These are phyloP conservation scores for Kodamaea derodonti DNA, from an alignment of 1,139 yeast genomes.

Conservation along the genomic window DNA sequence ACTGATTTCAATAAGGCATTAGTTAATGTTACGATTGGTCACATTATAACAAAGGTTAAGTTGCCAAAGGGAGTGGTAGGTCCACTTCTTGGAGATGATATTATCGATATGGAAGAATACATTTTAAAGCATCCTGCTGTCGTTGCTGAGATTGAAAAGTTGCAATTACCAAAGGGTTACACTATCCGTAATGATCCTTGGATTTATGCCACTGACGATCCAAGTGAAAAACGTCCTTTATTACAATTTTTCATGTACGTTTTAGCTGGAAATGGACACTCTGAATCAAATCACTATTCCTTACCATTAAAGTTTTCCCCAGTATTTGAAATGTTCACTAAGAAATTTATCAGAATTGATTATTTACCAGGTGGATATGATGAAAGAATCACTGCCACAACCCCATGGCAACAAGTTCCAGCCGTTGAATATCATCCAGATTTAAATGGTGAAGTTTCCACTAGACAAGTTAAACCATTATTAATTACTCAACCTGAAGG, in stretches of 20 bases:
- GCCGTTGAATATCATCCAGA: constrained; percentile 73
- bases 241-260: constrained; percentile 79
- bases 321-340: constrained; percentile 66
- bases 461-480: constrained; percentile 72
- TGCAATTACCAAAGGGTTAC: constrained; percentile 53
- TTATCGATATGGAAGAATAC: constrained; percentile 49
- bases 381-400: constrained; percentile 54
- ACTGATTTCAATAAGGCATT: constrained; percentile 67
- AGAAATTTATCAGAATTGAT: constrained; percentile 71
- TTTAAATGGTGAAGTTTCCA: constrained; percentile 52
- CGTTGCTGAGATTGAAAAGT: constrained; percentile 59
- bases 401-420: constrained; percentile 57
- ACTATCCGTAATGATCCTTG: constrained; percentile 74
- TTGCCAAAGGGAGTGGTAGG: constrained; percentile 68
- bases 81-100: constrained; percentile 71
- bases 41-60: constrained; percentile 53
- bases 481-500: constrained; percentile 82
- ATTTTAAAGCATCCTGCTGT: constrained; percentile 57
- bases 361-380: constrained; percentile 74
- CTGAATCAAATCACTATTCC: constrained; percentile 82
- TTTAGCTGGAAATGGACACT: constrained; percentile 61
- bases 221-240: constrained; percentile 56
- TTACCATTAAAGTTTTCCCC: constrained; percentile 81
- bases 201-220: constrained; percentile 82
- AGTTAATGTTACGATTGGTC: constrained; percentile 63